Base-by-base conservation (phyloP, 2,329 filamentous ascomycete genomes). In the Ascochyta fabae region DNA sequence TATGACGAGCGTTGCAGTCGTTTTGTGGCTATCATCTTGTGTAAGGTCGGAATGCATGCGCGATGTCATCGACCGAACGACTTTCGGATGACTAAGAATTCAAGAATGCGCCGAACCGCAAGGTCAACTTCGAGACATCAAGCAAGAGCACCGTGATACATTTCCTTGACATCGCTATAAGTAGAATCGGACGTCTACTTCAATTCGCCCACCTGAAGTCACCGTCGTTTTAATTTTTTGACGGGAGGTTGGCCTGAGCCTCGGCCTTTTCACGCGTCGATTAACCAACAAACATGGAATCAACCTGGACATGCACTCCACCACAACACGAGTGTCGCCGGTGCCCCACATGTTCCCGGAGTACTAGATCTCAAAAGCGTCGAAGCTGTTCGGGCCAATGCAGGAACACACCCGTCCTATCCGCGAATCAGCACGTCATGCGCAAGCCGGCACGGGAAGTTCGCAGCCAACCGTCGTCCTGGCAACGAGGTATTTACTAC, bases 401-500 rank as follows among this genome's bases (percentile, higher is more conserved):
- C 54, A 57, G 44, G 48, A 52, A 48, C 46, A 50, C 27, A 33
- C 43, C 54, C 48, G 54, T 57, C 40, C 27, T 41, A 48, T 27
- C 48, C 44, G 54, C 48, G 48, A 48, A 57, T 57, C 54, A 48
- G 48, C 50, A 50, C 46, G 50, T 51, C 55, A 58, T 50, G 45
- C 19, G 31, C 46, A 53, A 44, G 15, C 9, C 23, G 44, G 48
- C 43, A 43, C 43, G 48, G 48, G 31, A 57, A 44, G 43, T 44
- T 48, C 39, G 43, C 48, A 48, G 43, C 39, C 39, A 43, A 44
- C 22, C 40, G 54, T 57, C 52, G 48, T 34, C 48, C 39, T 42
- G 40, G 54, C 54, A 57, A 57, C 54, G 35, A 57, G 31, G 10
- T 70, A 61, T 73, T 69, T 70, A 69, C 65, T 66, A 61, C 57